Base-by-base conservation (phyloP, 345 rosid species). In the Syzygium aqueum region DNA sequence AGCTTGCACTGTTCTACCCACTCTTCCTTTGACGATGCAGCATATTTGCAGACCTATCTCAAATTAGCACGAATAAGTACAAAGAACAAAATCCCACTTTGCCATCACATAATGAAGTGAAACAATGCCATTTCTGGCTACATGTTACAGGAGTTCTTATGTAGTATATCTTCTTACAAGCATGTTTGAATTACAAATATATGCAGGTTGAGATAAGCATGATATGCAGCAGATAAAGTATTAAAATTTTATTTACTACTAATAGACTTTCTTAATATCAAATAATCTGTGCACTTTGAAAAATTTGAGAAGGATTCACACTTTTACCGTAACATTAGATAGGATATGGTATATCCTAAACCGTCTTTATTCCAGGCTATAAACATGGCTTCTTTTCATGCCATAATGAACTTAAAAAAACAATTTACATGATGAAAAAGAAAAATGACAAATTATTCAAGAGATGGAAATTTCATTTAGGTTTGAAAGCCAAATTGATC, bases 1-100 rank as follows among this genome's bases (percentile, higher is more conserved):
- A 94, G 86, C 94, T 94, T 96, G 95, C 97, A 93, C 78, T 96
- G 99, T 86, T 94, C 97, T 91, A 93, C 96, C 98, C 98, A 97
- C 89, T 94, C 95, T 89, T 95, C 98, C 91, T 92, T 95, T 33
- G 98, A 92, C 3, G 87, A 90, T 17, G 99, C 98, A 89, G 96
- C 95, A 92, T 91, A 89, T 91, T 93, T 92, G 87, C 93, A 90
- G 73, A 96, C 96, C 99, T 96, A 90, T 46, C 87, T 77, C 46
- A 27, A 83, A 50, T 87, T 65, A n/a, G 63, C 51, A 11, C 46
- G 57, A 16, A 49, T 23, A 67, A 43, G 51, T 22, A 87, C 17
- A 19, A n/a, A 63, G 84, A 83, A 50, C 21, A 37, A 86, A 77
- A 25, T 46, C 73, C 50, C 67, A 85, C 28, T 56, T 33, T 73